Base-by-base conservation (phyloP, 2,329 filamentous ascomycete genomes). In the Cladosporium sp. region DNA sequence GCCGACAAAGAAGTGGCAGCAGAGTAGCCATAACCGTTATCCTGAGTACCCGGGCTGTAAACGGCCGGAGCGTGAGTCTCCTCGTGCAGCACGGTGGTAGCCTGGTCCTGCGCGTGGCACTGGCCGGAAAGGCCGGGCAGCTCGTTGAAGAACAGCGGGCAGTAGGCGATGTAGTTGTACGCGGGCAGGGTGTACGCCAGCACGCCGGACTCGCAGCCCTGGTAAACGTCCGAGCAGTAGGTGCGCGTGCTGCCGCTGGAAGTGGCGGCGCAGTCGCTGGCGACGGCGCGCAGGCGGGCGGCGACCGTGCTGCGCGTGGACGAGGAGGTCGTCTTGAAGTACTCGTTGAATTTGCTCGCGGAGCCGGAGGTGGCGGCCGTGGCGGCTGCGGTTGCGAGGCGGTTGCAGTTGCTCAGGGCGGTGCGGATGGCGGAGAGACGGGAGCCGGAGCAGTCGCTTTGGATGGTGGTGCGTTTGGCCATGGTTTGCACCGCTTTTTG, bases 71-170 rank as follows among this genome's bases (percentile, higher is more conserved):
- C 73, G 62, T 87, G 84, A 9, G 83, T 85, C 58, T 75, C 72
- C 72, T 87, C 84, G 61, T 88, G 84, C 13, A 87, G 66, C 38
- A 76, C 76, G 15, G 83, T 86, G 13, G 78, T 83, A 4, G 79
- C 80, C 40, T 84, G 80, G 61, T 86, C 83, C 68, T 86, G 83
- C 2, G 60, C 75, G 63, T 86, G 82, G 71, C 84, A 88, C 1
- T 64, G 68, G 7, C 58, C 58, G 8, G 75, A 68, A 30, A 80
- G 55, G 2, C 73, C 71, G 0, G 79, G 72, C 7, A 86, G 72
- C 9, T 64, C 69, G 43, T 62, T 76, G 70, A 83, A 86, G 69
- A 77, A 83, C 15, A 80, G 65, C 8, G 74, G 70, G 68, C 83
- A 86, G 70, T 84, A 84, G 47, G 78, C 79, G 66, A 85, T 79